Evolutionary conservation across 164 flowering plant species (phyloP).

Genomic region (Berberis thunbergii): DNA sequence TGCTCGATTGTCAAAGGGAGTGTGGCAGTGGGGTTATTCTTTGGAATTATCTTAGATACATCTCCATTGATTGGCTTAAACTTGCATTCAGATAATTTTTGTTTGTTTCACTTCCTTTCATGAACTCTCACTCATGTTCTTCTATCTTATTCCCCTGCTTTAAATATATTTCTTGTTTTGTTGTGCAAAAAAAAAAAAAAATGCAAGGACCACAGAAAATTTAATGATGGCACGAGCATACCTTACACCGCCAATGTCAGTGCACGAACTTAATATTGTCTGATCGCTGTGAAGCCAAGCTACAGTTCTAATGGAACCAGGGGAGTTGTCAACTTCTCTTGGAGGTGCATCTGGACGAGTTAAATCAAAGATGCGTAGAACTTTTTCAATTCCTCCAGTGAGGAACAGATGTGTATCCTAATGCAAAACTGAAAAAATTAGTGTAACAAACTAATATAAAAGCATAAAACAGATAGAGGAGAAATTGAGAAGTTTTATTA

Average conservation of each 20-base stretch:
- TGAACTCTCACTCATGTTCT: too few relatives aligned
- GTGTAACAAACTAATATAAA: not conserved
- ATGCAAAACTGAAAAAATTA: conserved; percentile 1
- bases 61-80: too few relatives aligned
- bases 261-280: conserved; percentile 84
- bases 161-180: not conserved
- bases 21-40: too few relatives aligned
- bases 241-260: conserved; percentile 89
- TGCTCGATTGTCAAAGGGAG: too few relatives aligned
- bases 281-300: conserved; percentile 98
- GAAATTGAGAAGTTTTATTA: too few relatives aligned
- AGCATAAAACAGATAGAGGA: not conserved
- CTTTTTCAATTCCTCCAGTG: conserved; percentile 90
- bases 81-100: too few relatives aligned
- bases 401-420: conserved; percentile 82
- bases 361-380: conserved; percentile 80
- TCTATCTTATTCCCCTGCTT: too few relatives aligned
- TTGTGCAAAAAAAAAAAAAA: not conserved
- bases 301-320: conserved; percentile 88
- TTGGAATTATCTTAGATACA: too few relatives aligned
- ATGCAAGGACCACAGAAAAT: not conserved
- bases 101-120: too few relatives aligned
- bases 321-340: conserved; percentile 87
- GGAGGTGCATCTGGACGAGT: conserved; percentile 95
- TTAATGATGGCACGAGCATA: conserved; percentile 15